phyloP scores from a whole-genome alignment of 2,329 filamentous ascomycete genomes.

The Trichoderma citrinoviride region DNA sequence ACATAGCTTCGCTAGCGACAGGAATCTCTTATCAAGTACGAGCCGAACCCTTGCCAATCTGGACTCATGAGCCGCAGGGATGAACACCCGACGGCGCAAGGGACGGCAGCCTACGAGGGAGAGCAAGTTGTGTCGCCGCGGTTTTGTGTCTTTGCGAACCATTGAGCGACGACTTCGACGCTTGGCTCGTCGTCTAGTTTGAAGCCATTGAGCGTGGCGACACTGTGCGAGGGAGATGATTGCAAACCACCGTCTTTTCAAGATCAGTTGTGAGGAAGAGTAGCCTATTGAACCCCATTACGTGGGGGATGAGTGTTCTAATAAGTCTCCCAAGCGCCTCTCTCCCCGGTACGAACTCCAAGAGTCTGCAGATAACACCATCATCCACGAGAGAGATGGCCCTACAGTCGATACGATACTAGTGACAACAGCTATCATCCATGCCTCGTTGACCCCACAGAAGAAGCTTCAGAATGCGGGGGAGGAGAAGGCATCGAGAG shows the following conservation, averaged over 20 bases:
- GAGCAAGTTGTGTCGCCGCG: background rate
- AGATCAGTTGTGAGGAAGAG: background rate
- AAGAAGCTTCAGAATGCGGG: slow-evolving; percentile 12
- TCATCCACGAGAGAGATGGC: background rate
- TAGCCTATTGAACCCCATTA: background rate
- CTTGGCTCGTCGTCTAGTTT: background rate
- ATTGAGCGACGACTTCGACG: background rate
- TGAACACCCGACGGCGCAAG: background rate
- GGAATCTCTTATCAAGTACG: background rate
- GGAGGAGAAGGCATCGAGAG: background rate
- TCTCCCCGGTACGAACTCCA: background rate
- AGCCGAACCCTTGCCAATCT: background rate
- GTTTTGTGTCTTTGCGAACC: background rate
- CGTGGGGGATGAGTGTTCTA: background rate
- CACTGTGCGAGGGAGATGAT: background rate
- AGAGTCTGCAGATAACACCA: background rate
- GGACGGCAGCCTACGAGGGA: background rate
- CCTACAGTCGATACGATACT: background rate
- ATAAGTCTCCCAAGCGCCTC: background rate
- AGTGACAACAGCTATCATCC: background rate
- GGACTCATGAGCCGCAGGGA: background rate
- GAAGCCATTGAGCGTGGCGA: background rate
- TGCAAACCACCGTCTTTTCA: background rate
- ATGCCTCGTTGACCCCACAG: background rate
- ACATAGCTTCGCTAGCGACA: background rate